These are phyloP conservation scores for Volutella citrinella DNA, from an alignment of 2,329 filamentous ascomycete genomes.

Conservation along the genomic window DNA sequence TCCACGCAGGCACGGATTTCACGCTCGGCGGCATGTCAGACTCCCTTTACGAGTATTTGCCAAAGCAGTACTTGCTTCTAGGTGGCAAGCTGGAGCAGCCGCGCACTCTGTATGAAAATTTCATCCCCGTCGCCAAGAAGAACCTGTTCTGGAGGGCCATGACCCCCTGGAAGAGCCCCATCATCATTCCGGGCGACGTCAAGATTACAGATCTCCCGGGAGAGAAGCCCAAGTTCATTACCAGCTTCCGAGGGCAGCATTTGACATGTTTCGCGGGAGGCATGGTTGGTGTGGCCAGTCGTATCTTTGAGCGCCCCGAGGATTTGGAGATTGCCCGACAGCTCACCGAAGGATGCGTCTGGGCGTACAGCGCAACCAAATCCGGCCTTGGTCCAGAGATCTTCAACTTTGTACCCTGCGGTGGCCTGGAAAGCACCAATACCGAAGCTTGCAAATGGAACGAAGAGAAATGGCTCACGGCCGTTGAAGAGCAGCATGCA, in stretches of 20 bases:
- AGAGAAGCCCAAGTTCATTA: constrained; percentile 23
- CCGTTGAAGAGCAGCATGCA: constrained; percentile 21
- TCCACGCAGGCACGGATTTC: constrained; percentile 41
- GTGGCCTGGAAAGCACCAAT: constrained; percentile 22
- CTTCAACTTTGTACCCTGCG: constrained; percentile 46
- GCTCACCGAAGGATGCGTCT: constrained; percentile 62
- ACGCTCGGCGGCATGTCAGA: constrained; percentile 56
- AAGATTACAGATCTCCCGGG: constrained; percentile 25
- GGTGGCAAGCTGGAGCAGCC: constrained; percentile 47
- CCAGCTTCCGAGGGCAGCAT: constrained; percentile 48
- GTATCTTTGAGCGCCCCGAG: constrained; percentile 51
- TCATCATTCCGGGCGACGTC: constrained; percentile 60
- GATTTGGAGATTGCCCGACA: constrained; percentile 57
- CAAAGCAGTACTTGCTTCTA: constrained; percentile 63
- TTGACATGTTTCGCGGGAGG: constrained; percentile 64
- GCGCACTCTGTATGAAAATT: constrained; percentile 32
- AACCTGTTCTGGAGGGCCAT: constrained; percentile 68
- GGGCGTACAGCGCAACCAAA: constrained; percentile 56
- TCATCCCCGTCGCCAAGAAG: constrained; percentile 46
- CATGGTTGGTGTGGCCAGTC: constrained; percentile 63
- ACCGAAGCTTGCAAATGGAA: constrained; percentile 34
- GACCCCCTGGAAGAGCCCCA: constrained; percentile 53
- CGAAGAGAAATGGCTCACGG: constrained; percentile 27
- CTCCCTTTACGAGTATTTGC: constrained; percentile 64
- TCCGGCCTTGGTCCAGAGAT: constrained; percentile 60